phyloP scores from a whole-genome alignment of 768 basidiomycete genomes.

The Agrocybe praecox region DNA sequence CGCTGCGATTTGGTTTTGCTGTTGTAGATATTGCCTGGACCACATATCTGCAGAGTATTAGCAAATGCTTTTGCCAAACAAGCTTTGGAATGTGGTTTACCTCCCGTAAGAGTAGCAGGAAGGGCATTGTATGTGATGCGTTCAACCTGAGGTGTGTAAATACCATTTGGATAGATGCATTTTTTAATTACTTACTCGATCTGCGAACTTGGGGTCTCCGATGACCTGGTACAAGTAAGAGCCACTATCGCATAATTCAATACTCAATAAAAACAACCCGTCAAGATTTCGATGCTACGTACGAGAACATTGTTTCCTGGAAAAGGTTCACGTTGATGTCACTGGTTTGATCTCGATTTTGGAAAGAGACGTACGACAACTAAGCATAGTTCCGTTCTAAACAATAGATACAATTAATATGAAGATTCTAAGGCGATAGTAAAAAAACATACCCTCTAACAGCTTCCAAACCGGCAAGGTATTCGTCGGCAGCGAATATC shows the following conservation, averaged over 20 bases:
- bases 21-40: constrained; percentile 60
- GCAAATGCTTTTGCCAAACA: too few species aligned
- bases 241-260: constrained; percentile 33
- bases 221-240: constrained; percentile 59
- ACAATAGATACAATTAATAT: background rate
- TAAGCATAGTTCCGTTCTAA: constrained; percentile 54
- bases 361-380: constrained; percentile 43
- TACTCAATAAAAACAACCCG: background rate
- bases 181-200: constrained; percentile 35
- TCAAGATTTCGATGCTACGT: constrained; percentile 16
- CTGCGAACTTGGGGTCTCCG: constrained; percentile 53
- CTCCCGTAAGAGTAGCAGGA: constrained; percentile 48
- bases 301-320: constrained; percentile 66
- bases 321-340: background rate
- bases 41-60: constrained; percentile 49
- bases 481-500: constrained; percentile 59
- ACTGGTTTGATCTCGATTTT: background rate
- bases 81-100: too few species aligned
- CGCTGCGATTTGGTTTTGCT: constrained; percentile 59
- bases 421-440: background rate
- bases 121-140: constrained; percentile 54
- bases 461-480: constrained; percentile 58
- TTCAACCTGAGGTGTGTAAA: constrained; percentile 31
- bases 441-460: constrained; percentile 42
- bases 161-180: background rate